phyloP scores from a whole-genome alignment of 345 rosid genomes.

The Heritiera fomes region DNA sequence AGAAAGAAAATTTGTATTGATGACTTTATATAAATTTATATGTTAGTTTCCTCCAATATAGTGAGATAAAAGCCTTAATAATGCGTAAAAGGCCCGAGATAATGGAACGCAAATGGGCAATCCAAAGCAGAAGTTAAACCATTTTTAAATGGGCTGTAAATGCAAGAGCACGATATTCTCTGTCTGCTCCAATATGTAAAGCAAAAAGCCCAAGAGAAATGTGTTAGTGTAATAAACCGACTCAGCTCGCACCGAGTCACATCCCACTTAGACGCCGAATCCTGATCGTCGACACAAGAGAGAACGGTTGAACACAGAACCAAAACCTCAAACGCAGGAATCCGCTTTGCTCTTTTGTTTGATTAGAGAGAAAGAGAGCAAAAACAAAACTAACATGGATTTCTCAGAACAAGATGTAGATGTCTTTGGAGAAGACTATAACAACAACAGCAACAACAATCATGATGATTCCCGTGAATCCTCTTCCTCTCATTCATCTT shows the following conservation, averaged over 20 bases:
- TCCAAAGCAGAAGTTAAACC: too few species aligned
- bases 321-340: constrained; percentile 3
- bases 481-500: background rate
- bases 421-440: constrained; percentile 1
- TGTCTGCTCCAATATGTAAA: too few species aligned
- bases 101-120: too few species aligned
- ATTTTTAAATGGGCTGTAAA: too few species aligned
- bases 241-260: constrained; percentile 3
- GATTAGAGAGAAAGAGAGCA: background rate
- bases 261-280: too few species aligned
- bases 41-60: too few species aligned
- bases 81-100: too few species aligned
- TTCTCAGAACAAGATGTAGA: constrained; percentile 16
- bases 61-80: too few species aligned
- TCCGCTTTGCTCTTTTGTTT: background rate
- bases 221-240: background rate
- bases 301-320: background rate
- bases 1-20: too few species aligned
- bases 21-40: too few species aligned
- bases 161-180: too few species aligned
- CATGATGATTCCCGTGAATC: constrained; percentile 5
- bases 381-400: background rate
- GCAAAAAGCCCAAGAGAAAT: background rate
- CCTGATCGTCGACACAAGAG: background rate
- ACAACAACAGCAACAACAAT: background rate